Evolutionary conservation across 2,329 filamentous ascomycete genomes (phyloP).

Genomic region (Hypoxylon sp.): DNA sequence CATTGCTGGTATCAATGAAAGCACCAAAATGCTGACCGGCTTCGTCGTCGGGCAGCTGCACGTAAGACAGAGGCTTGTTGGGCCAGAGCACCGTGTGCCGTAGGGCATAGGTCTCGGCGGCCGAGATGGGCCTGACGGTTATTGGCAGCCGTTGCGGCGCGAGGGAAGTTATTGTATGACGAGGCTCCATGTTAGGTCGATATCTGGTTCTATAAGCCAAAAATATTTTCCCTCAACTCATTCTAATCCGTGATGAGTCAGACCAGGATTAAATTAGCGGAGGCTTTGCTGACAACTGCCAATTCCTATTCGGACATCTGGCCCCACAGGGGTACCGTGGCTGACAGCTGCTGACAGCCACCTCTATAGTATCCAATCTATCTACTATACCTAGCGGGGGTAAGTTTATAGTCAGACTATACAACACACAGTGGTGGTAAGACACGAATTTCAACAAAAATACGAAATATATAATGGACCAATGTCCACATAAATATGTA

Average conservation of each 20-base stretch:
- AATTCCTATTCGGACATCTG: constrained; percentile 38
- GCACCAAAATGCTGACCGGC: constrained; percentile 47
- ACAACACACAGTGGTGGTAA: constrained; percentile 18
- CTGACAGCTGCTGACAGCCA: constrained; percentile 34
- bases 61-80: constrained; percentile 45
- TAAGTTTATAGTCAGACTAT: constrained; percentile 28
- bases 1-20: constrained; percentile 26
- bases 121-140: constrained; percentile 42
- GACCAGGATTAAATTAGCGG: constrained; percentile 22
- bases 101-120: constrained; percentile 44
- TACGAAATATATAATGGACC: constrained; percentile 37
- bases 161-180: constrained; percentile 15
- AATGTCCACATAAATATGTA: constrained; percentile 36
- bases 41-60: constrained; percentile 47
- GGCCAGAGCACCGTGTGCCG: constrained; percentile 49
- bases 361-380: constrained; percentile 24
- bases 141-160: constrained; percentile 21
- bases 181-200: constrained; percentile 41
- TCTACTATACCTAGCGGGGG: constrained; percentile 30
- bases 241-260: constrained; percentile 26
- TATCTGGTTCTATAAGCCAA: constrained; percentile 32
- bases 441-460: constrained; percentile 19
- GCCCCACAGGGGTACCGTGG: constrained; percentile 28
- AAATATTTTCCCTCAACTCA: constrained; percentile 14
- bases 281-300: constrained; percentile 33